Evolutionary conservation across 202 grass and related monocot genomes (phyloP), one percentile per base, ranked within the genome.

Genomic region (Carex arenaria): DNA sequence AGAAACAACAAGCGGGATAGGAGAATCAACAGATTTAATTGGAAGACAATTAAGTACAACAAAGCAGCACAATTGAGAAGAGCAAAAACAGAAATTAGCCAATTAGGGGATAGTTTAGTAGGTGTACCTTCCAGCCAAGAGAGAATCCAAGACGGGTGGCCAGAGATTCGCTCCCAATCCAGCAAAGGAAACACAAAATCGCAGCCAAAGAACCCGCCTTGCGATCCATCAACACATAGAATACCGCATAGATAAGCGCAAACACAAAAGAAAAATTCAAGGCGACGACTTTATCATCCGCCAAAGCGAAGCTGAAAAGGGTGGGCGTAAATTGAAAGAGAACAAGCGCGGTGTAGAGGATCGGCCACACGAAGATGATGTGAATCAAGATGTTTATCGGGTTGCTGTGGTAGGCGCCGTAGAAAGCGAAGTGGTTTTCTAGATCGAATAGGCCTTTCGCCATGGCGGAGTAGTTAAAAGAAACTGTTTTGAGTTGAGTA

Each of bases 391-490:
- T 84, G 86, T 95, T 95, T 30, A 83, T 85, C 7, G 89, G 80
- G 87, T 98, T 86, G 87, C 92, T 98, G 87, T 98, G 95, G 84
- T 95, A 95, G 7, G 92, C 89, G 18, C 92, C 92, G 67, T 98
- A 95, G 84, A 98, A 95, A 63, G 92, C 90, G 86, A 89, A 98
- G 85, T 98, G 92, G 9, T 81, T 86, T 88, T 98, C 95, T 17
- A 98, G 82, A 81, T 98, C 85, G 36, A 98, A 73, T 43, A 93
- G 36, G 4, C 86, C 81, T 85, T 86, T 90, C 68, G 86, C 80
- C 90, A 91, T 91, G 65, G 78, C 34, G 7, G 1, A 3, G 32
- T 7, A 68, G 70, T 6, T 1, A 19, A 28, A 51, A 23, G 9
- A 49, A 11, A 10, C 2, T 3, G 45, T 49, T 61, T 61, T 61